Base-by-base conservation (phyloP, 2,329 filamentous ascomycete genomes). In the Aureobasidium sp. region DNA sequence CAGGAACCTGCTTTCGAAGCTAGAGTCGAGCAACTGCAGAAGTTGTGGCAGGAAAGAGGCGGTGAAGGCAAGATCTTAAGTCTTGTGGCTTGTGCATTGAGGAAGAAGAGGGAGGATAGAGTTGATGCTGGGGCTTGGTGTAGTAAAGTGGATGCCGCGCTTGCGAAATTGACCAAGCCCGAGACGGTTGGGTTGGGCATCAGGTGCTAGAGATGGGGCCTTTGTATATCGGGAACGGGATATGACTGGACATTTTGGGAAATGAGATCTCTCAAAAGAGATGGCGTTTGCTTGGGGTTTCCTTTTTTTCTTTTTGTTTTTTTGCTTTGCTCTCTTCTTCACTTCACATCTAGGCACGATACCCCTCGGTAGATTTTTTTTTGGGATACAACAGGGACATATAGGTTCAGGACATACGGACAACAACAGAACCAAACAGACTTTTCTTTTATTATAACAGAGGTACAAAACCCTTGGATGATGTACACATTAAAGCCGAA, bases 81-180 rank as follows among this genome's bases (percentile, higher is more conserved):
- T 62, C 77, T 76, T 69, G 72, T 77, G 62, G 71, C 68, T 3
- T 68, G 68, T 63, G 77, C 75, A 44, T 63, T 79, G 63, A 69
- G 70, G 64, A 74, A 71, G 68, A 69, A 72, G 57, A 67, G 68
- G 31, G 71, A 68, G 39, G 68, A 67, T 55, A 66, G 73, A 39
- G 56, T 65, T 1, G 66, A 56, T 8, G 70, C 70, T n/a, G 25
- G 67, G 62, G 69, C 53, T 15, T 74, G 69, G 70, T 47, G 37
- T 25, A 11, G 47, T 17, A 52, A 25, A 14, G 47, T 52, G 27
- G 57, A 61, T 52, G 47, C 25, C 3, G 27, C 34, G 14, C 4
- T 61, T 27, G 45, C 20, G n/a, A 47, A 44, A n/a, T 25, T 52
- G 41, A 27, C 31, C 3, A 42, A 42, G 47, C 5, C 12, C 2